Conservation (phyloP, 2,329 filamentous ascomycete genomes). For the Diaporthe humulicola region DNA sequence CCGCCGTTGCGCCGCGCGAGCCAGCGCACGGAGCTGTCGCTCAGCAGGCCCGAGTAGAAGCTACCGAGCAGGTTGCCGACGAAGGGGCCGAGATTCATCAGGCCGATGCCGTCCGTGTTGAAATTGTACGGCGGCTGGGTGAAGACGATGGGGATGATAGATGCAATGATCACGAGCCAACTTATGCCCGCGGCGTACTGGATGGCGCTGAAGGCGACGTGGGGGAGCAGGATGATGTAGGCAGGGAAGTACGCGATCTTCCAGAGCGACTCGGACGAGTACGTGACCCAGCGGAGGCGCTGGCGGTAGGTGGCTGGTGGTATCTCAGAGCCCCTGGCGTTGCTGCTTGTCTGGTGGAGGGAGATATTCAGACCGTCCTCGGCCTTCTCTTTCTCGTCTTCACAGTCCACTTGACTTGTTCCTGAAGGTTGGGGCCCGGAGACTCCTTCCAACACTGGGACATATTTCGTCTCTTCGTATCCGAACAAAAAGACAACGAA, state of each 20-base stretch:
- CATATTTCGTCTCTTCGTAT: conserved; percentile 12
- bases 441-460: neutral
- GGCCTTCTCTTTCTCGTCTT: neutral
- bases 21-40: conserved; percentile 54
- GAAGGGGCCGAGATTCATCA: conserved; percentile 54
- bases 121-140: conserved; percentile 55
- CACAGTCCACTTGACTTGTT: neutral
- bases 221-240: neutral
- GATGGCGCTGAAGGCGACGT: conserved; percentile 2
- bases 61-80: conserved; percentile 53
- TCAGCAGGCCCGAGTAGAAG: conserved; percentile 49
- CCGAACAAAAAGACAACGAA: neutral
- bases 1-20: conserved; percentile 54
- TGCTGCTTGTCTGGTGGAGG: neutral
- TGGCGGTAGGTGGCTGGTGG: conserved; percentile 10
- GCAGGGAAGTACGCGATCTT: conserved; percentile 14
- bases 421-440: neutral
- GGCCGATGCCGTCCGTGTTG: conserved; percentile 52
- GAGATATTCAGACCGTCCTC: neutral
- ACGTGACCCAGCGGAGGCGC: conserved; percentile 4
- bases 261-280: conserved; percentile 9
- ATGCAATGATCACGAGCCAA: conserved; percentile 6
- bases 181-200: conserved; percentile 9
- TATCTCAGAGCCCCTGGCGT: neutral
- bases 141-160: conserved; percentile 48